Base-by-base conservation (phyloP, 768 basidiomycete species). In the Leccinum obscurum region DNA sequence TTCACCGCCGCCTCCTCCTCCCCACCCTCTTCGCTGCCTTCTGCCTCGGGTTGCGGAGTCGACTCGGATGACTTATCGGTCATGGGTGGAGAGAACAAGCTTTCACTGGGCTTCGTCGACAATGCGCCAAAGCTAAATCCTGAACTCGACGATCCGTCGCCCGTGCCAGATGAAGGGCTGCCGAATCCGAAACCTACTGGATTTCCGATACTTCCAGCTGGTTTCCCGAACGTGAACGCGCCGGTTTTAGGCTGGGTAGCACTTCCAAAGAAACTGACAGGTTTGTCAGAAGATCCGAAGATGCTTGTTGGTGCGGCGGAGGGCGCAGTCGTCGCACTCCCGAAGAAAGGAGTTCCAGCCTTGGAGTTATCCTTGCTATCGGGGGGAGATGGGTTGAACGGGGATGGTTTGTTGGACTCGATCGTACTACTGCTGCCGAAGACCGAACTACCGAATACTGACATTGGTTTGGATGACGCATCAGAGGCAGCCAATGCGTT, bases 161-260 rank as follows among this genome's bases (percentile, higher is more conserved):
- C 64, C 17, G 62, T 28, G 46, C 69, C 63, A 15, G 68, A 41
- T 9, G 65, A 62, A 30, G 68, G 58, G 44, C 48, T 61, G 17
- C 71, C 73, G 41, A 76, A 88, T 9, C 78, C 79, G 62, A 88
- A 88, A 6, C 86, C 86, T 8, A 87, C 83, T 8, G 86, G 83
- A 66, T 85, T 87, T 1, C 87, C 85, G 20, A 87, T 78, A 64
- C 78, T 84, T 56, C 84, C 84, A 14, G 57, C 74, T 35, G 66
- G 63, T 52, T 69, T 74, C 41, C 73, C 75, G 32, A 76, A 74
- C 2, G 64, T 35, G 55, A 76, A 75, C 2, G 64, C 52, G 13
- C 57, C 41, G 15, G 66, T 55, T 63, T 67, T 74, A 1, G 69
- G 62, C 11, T 62, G 62, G n/a, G 72, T 69, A 50, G 65, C 66